Base-by-base conservation (phyloP, 23 red algal genomes). In the Agarophyton chilense region DNA sequence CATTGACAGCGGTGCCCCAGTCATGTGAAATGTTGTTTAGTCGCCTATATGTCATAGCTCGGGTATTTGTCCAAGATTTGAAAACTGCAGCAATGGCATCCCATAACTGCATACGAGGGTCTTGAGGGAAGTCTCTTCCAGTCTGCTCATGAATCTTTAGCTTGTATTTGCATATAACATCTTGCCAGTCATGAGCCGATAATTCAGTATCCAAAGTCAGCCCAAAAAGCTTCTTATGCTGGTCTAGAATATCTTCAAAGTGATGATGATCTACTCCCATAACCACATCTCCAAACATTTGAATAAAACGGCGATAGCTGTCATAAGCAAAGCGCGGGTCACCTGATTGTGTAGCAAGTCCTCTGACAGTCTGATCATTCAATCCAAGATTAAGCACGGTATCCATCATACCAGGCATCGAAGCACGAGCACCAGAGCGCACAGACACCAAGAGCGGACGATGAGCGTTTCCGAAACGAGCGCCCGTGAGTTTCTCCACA, bases 341-440 rank as follows among this genome's bases (percentile, higher is more conserved):
- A 6, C 57, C 63, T 3, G 86, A 81, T 19, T 78, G 47, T 10
- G 82, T 66, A 22, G 86, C 86, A 13, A 90, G 71, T 28, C 61
- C 75, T 34, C 58, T 46, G 0, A 90, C 86, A n/a, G 75, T 90
- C 18, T 47, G 45, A 78, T 90, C 86, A 70, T 81, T 90, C 33
- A 90, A 60, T 6, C 86, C 86, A 34, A 82, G 75, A 46, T 90
- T 90, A 60, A 90, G 86, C 39, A 90, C 76, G 29, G 86, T 90
- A 62, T 90, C 86, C 86, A 90, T 90, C 86, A 90, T 90, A 51
- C 86, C 86, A 8, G 86, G 86, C 86, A 90, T 90, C 12, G 86
- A 90, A 61, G 68, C 63, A 11, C 61, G 38, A 42, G 86, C 66
- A 21, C 86, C 86, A 68, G 86, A 90, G 14, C 86, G 86, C 47